Percentiles rank a stretch among this genome's conserved stretches.
phyloP scores from a whole-genome alignment of 768 basidiomycete genomes.

The Suillus plorans region DNA sequence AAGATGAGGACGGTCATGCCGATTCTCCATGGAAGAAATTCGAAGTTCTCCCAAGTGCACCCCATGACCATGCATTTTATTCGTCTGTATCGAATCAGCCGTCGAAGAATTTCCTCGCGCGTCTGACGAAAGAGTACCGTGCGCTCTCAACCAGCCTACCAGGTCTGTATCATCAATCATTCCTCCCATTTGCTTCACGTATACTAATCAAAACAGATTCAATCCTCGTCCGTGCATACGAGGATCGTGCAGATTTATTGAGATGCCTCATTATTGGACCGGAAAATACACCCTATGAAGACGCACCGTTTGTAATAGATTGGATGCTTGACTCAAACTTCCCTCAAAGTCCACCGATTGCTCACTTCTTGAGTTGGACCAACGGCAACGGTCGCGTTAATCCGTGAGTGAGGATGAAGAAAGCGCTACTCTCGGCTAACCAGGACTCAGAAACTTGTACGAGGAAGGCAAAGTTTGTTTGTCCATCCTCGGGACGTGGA shows the following conservation, averaged over 20 bases:
- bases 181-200: background rate
- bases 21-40: slow-evolving; percentile 77
- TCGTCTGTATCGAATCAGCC: slow-evolving; percentile 59
- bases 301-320: slow-evolving; percentile 94
- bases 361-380: slow-evolving; percentile 92
- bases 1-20: slow-evolving; percentile 31
- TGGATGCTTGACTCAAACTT: slow-evolving; percentile 88
- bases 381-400: slow-evolving; percentile 92
- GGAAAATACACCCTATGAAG: slow-evolving; percentile 92
- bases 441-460: slow-evolving; percentile 69
- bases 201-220: slow-evolving; percentile 50
- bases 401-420: slow-evolving; percentile 54
- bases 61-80: slow-evolving; percentile 81
- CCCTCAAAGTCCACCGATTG: slow-evolving; percentile 78
- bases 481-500: slow-evolving; percentile 91
- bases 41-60: slow-evolving; percentile 71
- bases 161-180: slow-evolving; percentile 46
- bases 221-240: slow-evolving; percentile 87
- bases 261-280: slow-evolving; percentile 90
- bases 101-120: slow-evolving; percentile 69
- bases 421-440: background rate
- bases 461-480: slow-evolving; percentile 95
- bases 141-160: slow-evolving; percentile 78
- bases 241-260: slow-evolving; percentile 84
- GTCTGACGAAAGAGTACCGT: slow-evolving; percentile 83